Evolutionary conservation across 441 rosid genomes (phyloP).

Genomic region (Populus hybrid): DNA sequence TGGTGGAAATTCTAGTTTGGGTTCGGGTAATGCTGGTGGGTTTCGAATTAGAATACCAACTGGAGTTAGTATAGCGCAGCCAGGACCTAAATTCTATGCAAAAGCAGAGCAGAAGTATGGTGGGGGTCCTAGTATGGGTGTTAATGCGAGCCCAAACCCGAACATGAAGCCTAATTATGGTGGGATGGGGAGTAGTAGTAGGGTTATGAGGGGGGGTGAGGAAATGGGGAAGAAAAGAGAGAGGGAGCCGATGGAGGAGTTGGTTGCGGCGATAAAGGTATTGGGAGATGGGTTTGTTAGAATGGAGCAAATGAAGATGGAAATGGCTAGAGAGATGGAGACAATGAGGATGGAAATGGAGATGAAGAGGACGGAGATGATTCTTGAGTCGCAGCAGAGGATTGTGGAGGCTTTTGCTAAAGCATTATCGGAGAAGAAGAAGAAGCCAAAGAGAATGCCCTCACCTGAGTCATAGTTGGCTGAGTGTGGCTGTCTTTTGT

Average conservation of each 20-base stretch:
- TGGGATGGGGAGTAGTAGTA: constrained; percentile 32
- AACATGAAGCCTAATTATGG: constrained; percentile 10
- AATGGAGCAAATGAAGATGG: constrained; percentile 92
- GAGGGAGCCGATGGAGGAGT: constrained; percentile 60
- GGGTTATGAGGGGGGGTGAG: constrained; percentile 33
- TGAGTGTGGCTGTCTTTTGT: neutral
- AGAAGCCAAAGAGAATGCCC: constrained; percentile 51
- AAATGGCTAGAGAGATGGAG: constrained; percentile 81
- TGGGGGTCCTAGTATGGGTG: constrained; percentile 29
- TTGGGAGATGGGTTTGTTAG: constrained; percentile 79
- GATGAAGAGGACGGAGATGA: constrained; percentile 82
- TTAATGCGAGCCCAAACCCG: neutral
- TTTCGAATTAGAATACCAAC: constrained; percentile 75
- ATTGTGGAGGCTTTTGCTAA: constrained; percentile 73
- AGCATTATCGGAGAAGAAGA: constrained; percentile 58
- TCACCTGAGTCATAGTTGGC: constrained; percentile 24
- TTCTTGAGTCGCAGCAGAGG: constrained; percentile 78
- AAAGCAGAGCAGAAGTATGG: constrained; percentile 49
- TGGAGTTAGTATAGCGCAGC: constrained; percentile 70
- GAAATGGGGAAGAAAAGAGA: constrained; percentile 41
- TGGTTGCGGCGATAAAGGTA: constrained; percentile 72
- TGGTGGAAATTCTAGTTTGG: constrained; percentile 14
- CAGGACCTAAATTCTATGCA: constrained; percentile 50
- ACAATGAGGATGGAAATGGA: constrained; percentile 90
- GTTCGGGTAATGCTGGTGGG: constrained; percentile 30